Conservation (phyloP, 192 early-diverging fungal genomes). For the Coemansia sp. region DNA sequence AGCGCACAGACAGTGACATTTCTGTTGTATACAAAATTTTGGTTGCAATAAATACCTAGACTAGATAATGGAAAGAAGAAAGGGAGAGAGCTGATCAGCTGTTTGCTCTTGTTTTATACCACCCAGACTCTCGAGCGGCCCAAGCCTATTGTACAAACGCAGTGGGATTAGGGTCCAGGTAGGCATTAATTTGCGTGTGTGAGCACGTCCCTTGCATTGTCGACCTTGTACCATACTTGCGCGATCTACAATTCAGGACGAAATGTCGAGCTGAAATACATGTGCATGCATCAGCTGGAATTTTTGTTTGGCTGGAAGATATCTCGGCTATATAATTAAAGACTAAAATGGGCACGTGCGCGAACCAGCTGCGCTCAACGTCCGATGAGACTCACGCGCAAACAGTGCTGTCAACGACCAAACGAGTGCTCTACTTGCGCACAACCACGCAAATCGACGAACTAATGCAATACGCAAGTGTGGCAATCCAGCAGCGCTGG, state of each 20-base stretch:
- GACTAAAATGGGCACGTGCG: slow-evolving; percentile 5
- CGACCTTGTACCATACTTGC: not conserved
- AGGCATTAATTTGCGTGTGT: not conserved
- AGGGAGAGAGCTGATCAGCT: not conserved
- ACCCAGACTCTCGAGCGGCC: too few relatives aligned
- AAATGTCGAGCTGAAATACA: not conserved
- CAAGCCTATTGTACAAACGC: not conserved
- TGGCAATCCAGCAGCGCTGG: slow-evolving; percentile 38
- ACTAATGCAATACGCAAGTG: slow-evolving; percentile 24
- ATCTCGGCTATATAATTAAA: not conserved
- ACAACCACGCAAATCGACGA: slow-evolving; percentile 43
- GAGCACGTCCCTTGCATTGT: not conserved
- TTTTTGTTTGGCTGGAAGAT: not conserved
- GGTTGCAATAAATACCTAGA: not conserved
- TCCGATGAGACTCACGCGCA: not conserved
- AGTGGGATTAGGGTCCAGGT: not conserved
- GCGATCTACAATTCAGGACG: not conserved
- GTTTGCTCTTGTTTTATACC: not conserved
- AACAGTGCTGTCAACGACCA: slow-evolving; percentile 11
- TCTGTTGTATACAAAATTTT: not conserved
- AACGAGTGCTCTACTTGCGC: slow-evolving; percentile 25
- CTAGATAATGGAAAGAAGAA: not conserved
- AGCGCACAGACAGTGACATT: slow-evolving; percentile 28
- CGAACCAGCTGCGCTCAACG: not conserved
- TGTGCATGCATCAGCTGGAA: not conserved